These are phyloP conservation scores for Cucurbitaria berberidis DNA, from an alignment of 2,329 filamentous ascomycete species.

Conservation along the genomic window DNA sequence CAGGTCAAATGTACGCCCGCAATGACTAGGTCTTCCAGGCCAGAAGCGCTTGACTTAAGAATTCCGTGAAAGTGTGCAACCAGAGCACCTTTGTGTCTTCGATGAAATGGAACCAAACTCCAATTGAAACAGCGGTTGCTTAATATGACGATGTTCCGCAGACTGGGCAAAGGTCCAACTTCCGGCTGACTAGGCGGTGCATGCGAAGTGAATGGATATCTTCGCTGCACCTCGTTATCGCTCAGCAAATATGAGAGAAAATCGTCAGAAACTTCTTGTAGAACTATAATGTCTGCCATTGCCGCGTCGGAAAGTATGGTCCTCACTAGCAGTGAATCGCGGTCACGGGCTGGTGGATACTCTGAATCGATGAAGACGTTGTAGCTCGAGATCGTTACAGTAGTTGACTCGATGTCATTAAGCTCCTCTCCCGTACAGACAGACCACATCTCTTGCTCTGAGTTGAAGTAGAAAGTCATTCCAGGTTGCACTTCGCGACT, in stretches of 20 bases:
- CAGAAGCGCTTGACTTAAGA: constrained; percentile 26
- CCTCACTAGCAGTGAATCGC: constrained; percentile 46
- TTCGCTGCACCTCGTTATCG: constrained; percentile 52
- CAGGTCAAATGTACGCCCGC: constrained; percentile 67
- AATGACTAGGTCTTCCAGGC: constrained; percentile 52
- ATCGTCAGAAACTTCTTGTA: constrained; percentile 70
- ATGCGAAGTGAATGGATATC: constrained; percentile 64
- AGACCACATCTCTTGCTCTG: constrained; percentile 32
- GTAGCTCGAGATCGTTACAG: constrained; percentile 50
- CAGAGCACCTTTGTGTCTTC: constrained; percentile 64
- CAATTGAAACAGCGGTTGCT: constrained; percentile 64
- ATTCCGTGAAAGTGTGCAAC: constrained; percentile 55
- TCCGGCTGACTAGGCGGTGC: constrained; percentile 61
- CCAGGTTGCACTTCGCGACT: constrained; percentile 28
- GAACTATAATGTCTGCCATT: constrained; percentile 49
- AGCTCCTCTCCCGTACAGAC: background rate
- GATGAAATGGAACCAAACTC: constrained; percentile 60
- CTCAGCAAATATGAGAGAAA: constrained; percentile 64
- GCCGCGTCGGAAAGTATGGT: constrained; percentile 43
- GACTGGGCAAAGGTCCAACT: constrained; percentile 63
- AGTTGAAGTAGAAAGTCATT: constrained; percentile 41
- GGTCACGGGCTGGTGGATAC: constrained; percentile 44
- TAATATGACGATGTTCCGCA: constrained; percentile 67
- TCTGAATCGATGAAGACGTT: constrained; percentile 53
- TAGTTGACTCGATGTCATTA: constrained; percentile 4